A percentile compares a stretch with the other conserved stretches of the same genome.
phyloP scores from a whole-genome alignment of 495 filamentous ascomycete species.

The Paragyromitra xinjiangensis region DNA sequence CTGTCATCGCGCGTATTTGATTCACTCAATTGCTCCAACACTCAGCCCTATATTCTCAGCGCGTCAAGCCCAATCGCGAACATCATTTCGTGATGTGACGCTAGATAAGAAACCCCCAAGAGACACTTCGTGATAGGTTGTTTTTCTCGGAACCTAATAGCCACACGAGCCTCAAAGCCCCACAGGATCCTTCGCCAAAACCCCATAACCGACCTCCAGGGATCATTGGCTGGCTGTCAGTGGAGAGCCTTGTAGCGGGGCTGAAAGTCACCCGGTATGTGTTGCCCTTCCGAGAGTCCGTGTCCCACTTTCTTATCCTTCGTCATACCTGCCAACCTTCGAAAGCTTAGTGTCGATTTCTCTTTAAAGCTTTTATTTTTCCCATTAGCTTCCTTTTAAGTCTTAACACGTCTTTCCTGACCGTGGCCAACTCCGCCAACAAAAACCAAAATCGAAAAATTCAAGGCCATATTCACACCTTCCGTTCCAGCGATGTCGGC shows the following conservation, averaged over 20 bases:
- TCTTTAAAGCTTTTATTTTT: slow-evolving; percentile 16
- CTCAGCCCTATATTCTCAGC: slow-evolving; percentile 52
- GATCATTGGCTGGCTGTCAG: not conserved
- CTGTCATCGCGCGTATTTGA: not conserved
- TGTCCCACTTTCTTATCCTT: slow-evolving; percentile 24
- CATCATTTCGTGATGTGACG: not conserved
- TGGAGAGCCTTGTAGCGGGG: slow-evolving; percentile 16
- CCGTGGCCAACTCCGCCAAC: not conserved
- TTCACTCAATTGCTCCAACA: not conserved
- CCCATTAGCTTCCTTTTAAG: not conserved
- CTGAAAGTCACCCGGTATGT: slow-evolving; percentile 7
- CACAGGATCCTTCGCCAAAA: not conserved
- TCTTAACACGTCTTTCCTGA: not conserved
- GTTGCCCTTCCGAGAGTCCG: slow-evolving; percentile 10
- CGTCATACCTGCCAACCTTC: slow-evolving; percentile 20
- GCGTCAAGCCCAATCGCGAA: slow-evolving; percentile 14
- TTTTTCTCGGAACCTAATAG: not conserved
- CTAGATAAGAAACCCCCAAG: not conserved
- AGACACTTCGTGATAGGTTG: slow-evolving; percentile 8
- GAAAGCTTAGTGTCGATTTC: not conserved
- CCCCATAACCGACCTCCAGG: not conserved
- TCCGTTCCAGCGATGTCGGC: slow-evolving; percentile 21
- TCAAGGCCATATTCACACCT: not conserved
- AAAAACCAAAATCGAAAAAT: not conserved
- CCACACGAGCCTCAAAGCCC: slow-evolving; percentile 12